phyloP scores from a whole-genome alignment of 2,329 filamentous ascomycete species.

The Cyclaneusma minus region DNA sequence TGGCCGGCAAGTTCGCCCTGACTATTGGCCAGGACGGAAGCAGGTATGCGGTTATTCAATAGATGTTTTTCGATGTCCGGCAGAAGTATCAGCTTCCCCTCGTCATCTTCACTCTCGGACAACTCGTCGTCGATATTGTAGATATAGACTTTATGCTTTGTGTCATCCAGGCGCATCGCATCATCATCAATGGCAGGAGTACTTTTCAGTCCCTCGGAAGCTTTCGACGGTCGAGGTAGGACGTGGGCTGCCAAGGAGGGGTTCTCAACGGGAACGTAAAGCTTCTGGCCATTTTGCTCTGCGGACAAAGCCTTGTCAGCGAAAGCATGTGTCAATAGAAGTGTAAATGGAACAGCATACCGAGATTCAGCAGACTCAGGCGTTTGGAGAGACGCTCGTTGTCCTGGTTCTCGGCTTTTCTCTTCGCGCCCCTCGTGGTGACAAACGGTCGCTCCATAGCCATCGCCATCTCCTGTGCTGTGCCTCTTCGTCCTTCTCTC shows the following conservation, averaged over 20 bases:
- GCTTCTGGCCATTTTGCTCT: constrained; percentile 47
- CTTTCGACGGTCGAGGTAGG: too few relatives aligned
- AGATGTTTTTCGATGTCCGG: constrained; percentile 77
- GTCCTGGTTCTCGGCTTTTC: constrained; percentile 43
- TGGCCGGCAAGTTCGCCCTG: constrained; percentile 40
- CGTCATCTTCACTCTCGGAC: constrained; percentile 42
- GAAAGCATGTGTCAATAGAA: constrained; percentile 4
- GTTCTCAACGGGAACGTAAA: constrained; percentile 49
- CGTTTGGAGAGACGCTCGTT: constrained; percentile 71
- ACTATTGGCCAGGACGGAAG: constrained; percentile 43
- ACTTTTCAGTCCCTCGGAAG: constrained; percentile 10
- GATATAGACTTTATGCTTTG: constrained; percentile 78
- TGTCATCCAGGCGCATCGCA: constrained; percentile 70
- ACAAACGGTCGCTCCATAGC: too few relatives aligned
- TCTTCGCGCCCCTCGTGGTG: constrained; percentile 30
- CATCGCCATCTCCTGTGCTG: too few relatives aligned
- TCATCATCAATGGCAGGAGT: constrained; percentile 28
- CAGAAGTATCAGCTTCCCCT: constrained; percentile 58
- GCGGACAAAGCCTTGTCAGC: constrained; percentile 15
- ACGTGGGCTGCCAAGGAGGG: constrained; percentile 15
- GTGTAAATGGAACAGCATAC: constrained; percentile 39
- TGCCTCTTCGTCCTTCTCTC: too few relatives aligned
- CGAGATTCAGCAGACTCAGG: constrained; percentile 67
- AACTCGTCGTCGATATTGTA: constrained; percentile 82
- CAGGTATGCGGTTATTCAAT: constrained; percentile 45